Conservation (phyloP, 2,329 filamentous ascomycete genomes). For the Gnomoniopsis sp. region DNA sequence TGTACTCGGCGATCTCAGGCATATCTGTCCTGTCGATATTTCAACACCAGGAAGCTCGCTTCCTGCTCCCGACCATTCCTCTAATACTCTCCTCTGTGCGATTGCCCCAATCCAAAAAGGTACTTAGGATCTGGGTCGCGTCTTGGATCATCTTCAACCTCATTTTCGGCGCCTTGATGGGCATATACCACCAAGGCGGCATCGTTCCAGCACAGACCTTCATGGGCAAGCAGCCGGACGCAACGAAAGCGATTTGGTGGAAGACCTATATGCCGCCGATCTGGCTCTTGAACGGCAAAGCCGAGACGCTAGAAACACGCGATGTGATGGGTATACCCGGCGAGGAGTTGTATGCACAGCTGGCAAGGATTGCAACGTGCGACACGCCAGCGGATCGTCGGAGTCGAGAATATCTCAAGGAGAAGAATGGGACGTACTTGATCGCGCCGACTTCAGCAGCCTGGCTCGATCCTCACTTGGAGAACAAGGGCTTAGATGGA, state of each 20-base stretch:
- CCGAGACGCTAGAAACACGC: constrained; percentile 64
- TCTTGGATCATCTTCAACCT: constrained; percentile 70
- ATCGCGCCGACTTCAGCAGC: constrained; percentile 70
- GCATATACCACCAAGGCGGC: constrained; percentile 78
- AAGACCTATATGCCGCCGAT: constrained; percentile 81
- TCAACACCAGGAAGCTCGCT: constrained; percentile 77
- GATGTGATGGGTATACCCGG: constrained; percentile 73
- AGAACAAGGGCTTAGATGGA: constrained; percentile 56
- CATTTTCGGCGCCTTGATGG: constrained; percentile 68
- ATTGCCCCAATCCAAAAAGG: constrained; percentile 53
- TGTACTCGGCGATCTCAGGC: constrained; percentile 73
- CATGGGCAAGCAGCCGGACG: constrained; percentile 65
- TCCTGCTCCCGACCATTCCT: constrained; percentile 71
- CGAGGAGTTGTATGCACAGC: constrained; percentile 54
- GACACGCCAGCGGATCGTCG: constrained; percentile 55
- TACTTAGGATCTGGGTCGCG: constrained; percentile 52
- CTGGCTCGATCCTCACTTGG: constrained; percentile 63
- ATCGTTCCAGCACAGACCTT: constrained; percentile 74
- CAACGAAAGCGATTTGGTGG: constrained; percentile 75
- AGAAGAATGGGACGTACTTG: constrained; percentile 64
- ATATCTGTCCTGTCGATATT: constrained; percentile 69
- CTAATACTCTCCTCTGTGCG: constrained; percentile 72
- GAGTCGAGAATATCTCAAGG: constrained; percentile 54
- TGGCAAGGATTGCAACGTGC: constrained; percentile 60
- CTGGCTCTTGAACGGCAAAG: constrained; percentile 76